Base-by-base conservation (phyloP, 495 filamentous ascomycete species). In the Trichoderma gamsii region DNA sequence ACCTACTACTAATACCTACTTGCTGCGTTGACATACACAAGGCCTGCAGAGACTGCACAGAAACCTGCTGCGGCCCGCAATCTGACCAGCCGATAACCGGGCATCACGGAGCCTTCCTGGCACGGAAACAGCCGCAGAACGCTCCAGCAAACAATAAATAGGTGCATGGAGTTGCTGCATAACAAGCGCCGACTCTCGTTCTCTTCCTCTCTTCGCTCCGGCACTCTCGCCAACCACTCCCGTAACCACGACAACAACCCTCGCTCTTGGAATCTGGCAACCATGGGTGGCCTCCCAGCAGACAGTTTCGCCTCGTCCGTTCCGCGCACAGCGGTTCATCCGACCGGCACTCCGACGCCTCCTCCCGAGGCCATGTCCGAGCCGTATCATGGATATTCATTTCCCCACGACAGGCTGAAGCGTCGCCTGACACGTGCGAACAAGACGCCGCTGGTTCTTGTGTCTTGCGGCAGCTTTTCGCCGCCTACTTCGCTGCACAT, bases 391-490 rank as follows among this genome's bases (percentile, higher is more conserved):
- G 63, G 41, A 68, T 97, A 96, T 79, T 80, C 74, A 66, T 96
- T 97, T 72, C 93, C 93, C 3, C 80, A 82, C 44, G 74, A 86
- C 52, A 87, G 92, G 65, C 79, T 97, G 38, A 86, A 85, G 78
- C 85, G 80, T 65, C 84, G 81, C n/a, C 88, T 94, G 78, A 81
- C 78, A 29, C 83, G 91, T 70, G 77, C 87, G 9, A 82, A 83
- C 56, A 92, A 89, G 79, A 94, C 84, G 1, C 92, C 92, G 0
- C 79, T 97, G 7, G 85, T 95, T 15, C 83, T 97, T 51, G 90
- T 98, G 51, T 91, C 92, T 44, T 97, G 93, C 77, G 94, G 94
- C 49, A 94, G 90, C 63, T 97, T 96, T 80, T 91, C 87, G 66
- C 66, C 66, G 29, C 49, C 52, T 6, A 67, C 66, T 6, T 25